A percentile compares a stretch with the other conserved stretches of the same genome.
These are phyloP conservation scores for Iris pallida DNA, from an alignment of 116 monocot species.

Conservation along the genomic window DNA sequence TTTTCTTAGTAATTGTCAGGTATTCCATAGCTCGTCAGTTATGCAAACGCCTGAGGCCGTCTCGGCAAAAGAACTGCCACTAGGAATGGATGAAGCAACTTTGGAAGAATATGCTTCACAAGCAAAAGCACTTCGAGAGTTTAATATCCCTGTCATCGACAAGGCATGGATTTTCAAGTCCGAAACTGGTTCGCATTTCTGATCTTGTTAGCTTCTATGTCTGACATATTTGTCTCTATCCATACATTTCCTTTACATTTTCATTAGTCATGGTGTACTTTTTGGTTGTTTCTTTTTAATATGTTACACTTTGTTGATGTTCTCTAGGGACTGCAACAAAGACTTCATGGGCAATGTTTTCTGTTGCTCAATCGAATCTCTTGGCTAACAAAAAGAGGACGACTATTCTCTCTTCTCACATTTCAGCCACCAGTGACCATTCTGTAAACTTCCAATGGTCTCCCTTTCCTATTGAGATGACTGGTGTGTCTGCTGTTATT, in stretches of 20 bases:
- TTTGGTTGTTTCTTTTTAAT: neutral
- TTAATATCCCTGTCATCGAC: constrained; percentile 61
- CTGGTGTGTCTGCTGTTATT: constrained; percentile 59
- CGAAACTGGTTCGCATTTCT: constrained; percentile 40
- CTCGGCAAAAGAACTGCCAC: constrained; percentile 33
- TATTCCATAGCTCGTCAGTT: constrained; percentile 8
- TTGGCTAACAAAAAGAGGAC: constrained; percentile 66
- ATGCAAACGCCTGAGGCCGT: constrained; percentile 33
- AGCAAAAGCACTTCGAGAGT: constrained; percentile 77
- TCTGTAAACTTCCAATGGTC: constrained; percentile 76
- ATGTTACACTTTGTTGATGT: constrained; percentile 1
- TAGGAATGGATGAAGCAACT: constrained; percentile 38
- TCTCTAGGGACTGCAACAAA: constrained; percentile 30
- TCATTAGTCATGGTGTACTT: neutral
- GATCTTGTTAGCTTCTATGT: neutral
- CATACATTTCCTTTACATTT: neutral
- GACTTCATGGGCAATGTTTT: constrained; percentile 64
- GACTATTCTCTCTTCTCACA: constrained; percentile 59
- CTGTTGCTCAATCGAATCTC: constrained; percentile 59
- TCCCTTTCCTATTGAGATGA: constrained; percentile 84
- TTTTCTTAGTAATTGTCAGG: constrained; percentile 7
- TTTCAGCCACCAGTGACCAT: constrained; percentile 33
- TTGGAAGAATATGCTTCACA: constrained; percentile 68
- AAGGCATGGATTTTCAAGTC: constrained; percentile 87
- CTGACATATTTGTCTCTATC: neutral